Evolutionary conservation across 495 filamentous ascomycete species (phyloP), one percentile per base, ranked within the genome.

Genomic region (Trichoderma parareesei): DNA sequence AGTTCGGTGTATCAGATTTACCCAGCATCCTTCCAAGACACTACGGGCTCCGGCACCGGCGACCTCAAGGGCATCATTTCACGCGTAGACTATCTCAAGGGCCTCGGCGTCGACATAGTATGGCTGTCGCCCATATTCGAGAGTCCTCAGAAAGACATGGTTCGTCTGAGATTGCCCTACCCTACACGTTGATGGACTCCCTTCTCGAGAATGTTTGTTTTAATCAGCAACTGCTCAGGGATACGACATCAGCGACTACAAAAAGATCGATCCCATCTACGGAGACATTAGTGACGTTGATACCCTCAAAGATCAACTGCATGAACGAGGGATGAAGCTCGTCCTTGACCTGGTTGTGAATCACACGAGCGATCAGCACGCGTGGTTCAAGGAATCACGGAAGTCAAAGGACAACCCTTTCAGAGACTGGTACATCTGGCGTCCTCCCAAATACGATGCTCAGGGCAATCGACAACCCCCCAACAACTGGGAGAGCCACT

Each of bases 121-220:
- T 90, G 88, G 88, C 69, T 90, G 9, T 89, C 84, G 62, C 88
- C 88, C 2, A 79, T 88, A 67, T 90, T 84, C 70, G 83, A 88
- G 46, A 86, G 83, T 0, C 87, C 87, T 5, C 83, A 87, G 76
- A 70, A 62, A 44, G 59, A 64, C 67, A 61, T 35, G 13, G 37
- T 49, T 38, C 9, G 60, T 61, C 33, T 61, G 38, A 61, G 20
- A 61, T n/a, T 61, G 14, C 38, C 13, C 60, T 40, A 40, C 60
- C 60, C 60, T 43, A 20, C 35, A n/a, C 7, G 16, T 9, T 9
- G 1, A n/a, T 42, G 7, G 9, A 14, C 37, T 27, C 27, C 27
- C 27, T 27, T 2, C 27, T 27, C 27, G 27, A 27, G 27, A 60
- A 20, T 20, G 35, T 61, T 18, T 38, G 11, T 7, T 41, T 3